Evolutionary conservation across 1,139 yeast genomes (phyloP).

Genomic region (Pichia terricola): DNA sequence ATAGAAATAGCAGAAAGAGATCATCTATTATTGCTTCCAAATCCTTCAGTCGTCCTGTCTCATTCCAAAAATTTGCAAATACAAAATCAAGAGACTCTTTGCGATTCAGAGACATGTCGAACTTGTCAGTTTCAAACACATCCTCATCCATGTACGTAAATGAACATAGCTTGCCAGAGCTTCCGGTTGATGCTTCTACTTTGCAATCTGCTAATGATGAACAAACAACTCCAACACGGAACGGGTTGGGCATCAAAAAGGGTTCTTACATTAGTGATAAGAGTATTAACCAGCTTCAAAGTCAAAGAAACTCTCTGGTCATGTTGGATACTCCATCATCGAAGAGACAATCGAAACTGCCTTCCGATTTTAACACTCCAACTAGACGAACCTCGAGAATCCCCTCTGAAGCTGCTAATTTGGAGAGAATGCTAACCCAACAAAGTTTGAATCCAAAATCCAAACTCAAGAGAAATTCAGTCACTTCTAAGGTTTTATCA

Average conservation of each 20-base stretch:
- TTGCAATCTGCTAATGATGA: background rate
- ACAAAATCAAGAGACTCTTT: slow-evolving; percentile 13
- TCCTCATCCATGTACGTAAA: slow-evolving; percentile 1
- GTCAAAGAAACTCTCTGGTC: slow-evolving; percentile 3
- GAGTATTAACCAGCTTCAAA: background rate
- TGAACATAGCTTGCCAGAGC: background rate
- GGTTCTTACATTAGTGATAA: background rate
- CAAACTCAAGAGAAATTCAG: slow-evolving; percentile 54
- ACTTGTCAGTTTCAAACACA: slow-evolving; percentile 4
- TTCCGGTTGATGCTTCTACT: background rate
- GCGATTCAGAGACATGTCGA: slow-evolving; percentile 4
- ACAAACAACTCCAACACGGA: background rate
- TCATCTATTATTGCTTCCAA: slow-evolving; percentile 46
- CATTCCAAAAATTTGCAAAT: slow-evolving; percentile 33
- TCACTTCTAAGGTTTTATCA: slow-evolving; percentile 58
- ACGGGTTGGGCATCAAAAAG: too few species aligned
- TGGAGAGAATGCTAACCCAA: slow-evolving; percentile 2
- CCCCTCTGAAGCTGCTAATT: slow-evolving; percentile 4
- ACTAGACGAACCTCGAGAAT: slow-evolving; percentile 8
- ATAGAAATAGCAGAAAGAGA: slow-evolving; percentile 30
- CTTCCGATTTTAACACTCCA: slow-evolving; percentile 6
- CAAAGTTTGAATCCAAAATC: slow-evolving; percentile 15
- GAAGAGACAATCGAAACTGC: slow-evolving; percentile 8
- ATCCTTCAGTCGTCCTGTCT: slow-evolving; percentile 46
- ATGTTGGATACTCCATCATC: slow-evolving; percentile 7